phyloP scores from a whole-genome alignment of 441 rosid genomes.

The Gossypium schwendimanii region DNA sequence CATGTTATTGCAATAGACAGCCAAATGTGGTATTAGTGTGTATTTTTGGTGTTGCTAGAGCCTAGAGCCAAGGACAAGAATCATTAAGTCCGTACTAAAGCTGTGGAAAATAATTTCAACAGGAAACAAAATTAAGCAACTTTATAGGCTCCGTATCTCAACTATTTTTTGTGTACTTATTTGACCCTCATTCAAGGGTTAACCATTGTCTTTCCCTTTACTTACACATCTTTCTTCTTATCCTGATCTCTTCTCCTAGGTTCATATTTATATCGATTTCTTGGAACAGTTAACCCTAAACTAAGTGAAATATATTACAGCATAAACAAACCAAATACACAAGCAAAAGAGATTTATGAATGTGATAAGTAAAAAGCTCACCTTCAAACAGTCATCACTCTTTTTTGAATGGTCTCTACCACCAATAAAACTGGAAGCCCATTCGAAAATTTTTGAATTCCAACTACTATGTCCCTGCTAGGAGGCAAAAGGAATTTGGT shows the following conservation, averaged over 20 bases:
- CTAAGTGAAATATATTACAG: background rate
- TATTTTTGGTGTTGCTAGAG: background rate
- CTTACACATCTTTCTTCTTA: background rate
- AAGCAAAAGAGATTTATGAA: background rate
- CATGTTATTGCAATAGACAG: too few species aligned
- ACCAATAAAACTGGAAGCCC: slow-evolving; percentile 93
- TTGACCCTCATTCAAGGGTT: background rate
- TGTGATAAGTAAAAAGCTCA: slow-evolving; percentile 15
- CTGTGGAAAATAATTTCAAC: background rate
- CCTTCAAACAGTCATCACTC: slow-evolving; percentile 29
- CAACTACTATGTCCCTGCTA: slow-evolving; percentile 53
- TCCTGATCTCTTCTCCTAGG: slow-evolving; percentile 3
- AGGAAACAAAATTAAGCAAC: background rate
- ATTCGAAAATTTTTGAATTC: slow-evolving; percentile 86
- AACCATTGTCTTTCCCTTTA: background rate
- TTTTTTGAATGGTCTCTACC: slow-evolving; percentile 56
- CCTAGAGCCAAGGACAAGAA: background rate
- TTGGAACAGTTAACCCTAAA: background rate
- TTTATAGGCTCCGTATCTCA: background rate
- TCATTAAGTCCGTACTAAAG: background rate
- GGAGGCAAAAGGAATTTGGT: slow-evolving; percentile 6
- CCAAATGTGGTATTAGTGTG: too few species aligned
- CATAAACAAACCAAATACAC: background rate
- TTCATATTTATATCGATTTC: background rate
- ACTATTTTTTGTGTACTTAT: background rate